Evolutionary conservation across 31 red algal genomes (phyloP).

Genomic region (Odonthalia washingtoniensis): DNA sequence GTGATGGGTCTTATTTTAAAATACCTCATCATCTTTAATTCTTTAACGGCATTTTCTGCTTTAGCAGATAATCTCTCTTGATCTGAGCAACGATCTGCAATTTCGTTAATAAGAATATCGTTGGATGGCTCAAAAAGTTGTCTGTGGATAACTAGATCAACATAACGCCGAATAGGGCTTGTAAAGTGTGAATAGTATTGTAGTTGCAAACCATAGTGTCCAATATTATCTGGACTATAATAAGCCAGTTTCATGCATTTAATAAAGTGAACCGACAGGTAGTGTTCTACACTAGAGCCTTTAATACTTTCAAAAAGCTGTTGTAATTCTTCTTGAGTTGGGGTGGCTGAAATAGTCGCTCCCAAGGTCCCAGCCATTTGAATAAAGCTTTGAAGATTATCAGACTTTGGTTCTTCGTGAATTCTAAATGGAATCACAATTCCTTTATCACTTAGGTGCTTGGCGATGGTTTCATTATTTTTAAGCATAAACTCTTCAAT

Average conservation of each 20-base stretch:
- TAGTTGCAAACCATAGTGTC: constrained; percentile 93
- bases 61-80: no score
- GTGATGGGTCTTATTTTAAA: no score
- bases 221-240: constrained; percentile 11
- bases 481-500: constrained; percentile 17
- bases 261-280: not conserved
- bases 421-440: not conserved
- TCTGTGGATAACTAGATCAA: constrained; percentile 97
- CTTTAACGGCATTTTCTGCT: no score
- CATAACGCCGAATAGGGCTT: constrained; percentile 98
- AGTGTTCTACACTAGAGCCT: not conserved
- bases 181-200: constrained; percentile 99
- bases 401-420: constrained; percentile 16
- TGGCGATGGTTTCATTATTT: not conserved
- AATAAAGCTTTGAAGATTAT: not conserved
- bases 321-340: not conserved
- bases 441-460: not conserved
- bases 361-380: not conserved
- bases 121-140: no score
- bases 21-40: no score
- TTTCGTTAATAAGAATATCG: no score
- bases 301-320: constrained; percentile 6
- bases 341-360: not conserved
- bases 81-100: no score
- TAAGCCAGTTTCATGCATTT: not conserved